Evolutionary conservation across 768 basidiomycete genomes (phyloP).

Genomic region (Tephrocybe sp.): DNA sequence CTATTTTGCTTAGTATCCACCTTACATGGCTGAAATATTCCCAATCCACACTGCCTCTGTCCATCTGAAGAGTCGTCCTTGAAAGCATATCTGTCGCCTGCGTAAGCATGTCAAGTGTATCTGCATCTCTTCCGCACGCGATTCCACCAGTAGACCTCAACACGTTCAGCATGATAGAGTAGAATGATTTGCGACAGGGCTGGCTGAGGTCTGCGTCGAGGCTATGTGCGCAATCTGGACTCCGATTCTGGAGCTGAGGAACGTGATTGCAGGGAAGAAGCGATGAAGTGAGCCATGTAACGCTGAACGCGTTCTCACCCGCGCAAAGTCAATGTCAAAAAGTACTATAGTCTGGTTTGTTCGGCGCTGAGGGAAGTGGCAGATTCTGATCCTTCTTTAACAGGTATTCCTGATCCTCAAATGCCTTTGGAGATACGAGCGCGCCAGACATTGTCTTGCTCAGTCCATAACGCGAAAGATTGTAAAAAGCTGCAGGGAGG

Average conservation of each 20-base stretch:
- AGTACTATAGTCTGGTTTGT: too few species aligned
- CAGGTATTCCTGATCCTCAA: conserved; percentile 26
- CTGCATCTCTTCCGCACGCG: conserved; percentile 68
- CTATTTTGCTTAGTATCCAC: too few species aligned
- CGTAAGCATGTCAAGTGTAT: conserved; percentile 64
- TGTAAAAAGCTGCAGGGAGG: conserved; percentile 72
- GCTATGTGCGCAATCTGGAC: conserved; percentile 46
- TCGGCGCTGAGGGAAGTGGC: conserved; percentile 20
- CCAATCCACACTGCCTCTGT: conserved; percentile 46
- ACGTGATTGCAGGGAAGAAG: conserved; percentile 49
- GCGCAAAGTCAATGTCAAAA: too few species aligned
- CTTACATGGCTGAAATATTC: conserved; percentile 52
- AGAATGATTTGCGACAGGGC: conserved; percentile 65
- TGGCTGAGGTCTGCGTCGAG: conserved; percentile 31
- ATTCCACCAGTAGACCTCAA: conserved; percentile 71
- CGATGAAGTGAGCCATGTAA: conserved; percentile 60
- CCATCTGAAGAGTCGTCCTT: conserved; percentile 68
- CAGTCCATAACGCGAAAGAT: conserved; percentile 69
- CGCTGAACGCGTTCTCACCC: conserved; percentile 67
- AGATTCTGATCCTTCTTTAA: conserved; percentile 17
- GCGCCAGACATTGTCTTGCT: conserved; percentile 64
- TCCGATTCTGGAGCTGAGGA: conserved; percentile 42
- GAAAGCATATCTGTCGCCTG: conserved; percentile 73
- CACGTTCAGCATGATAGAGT: conserved; percentile 73
- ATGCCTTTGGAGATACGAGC: conserved; percentile 27